phyloP scores from a whole-genome alignment of 495 filamentous ascomycete species.

The Xylaria acuta region DNA sequence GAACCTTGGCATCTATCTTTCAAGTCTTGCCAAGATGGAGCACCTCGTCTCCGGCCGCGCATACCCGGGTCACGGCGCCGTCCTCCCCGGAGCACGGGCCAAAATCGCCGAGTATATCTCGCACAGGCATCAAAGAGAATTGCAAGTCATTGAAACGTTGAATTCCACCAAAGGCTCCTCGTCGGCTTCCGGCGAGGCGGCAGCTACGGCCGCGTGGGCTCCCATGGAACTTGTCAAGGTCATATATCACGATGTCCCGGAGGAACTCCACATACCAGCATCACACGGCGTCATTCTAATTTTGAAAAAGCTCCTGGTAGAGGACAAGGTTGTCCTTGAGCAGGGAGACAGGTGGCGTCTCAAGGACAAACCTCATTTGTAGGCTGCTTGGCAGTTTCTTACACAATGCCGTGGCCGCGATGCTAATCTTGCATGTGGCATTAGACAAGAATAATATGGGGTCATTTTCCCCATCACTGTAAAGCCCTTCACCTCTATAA shows the following conservation, averaged over 20 bases:
- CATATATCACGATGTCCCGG: conserved; percentile 81
- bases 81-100: conserved; percentile 67
- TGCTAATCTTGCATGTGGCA: conserved; percentile 5
- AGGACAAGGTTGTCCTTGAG: conserved; percentile 64
- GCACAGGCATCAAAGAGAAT: conserved; percentile 80
- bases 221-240: conserved; percentile 82
- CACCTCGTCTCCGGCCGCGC: conserved; percentile 68
- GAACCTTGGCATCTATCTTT: conserved; percentile 74
- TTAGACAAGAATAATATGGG: conserved; percentile 9
- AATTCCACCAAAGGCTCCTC: conserved; percentile 40
- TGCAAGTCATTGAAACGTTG: conserved; percentile 77
- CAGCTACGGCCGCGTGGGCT: conserved; percentile 58
- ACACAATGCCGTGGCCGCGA: not conserved
- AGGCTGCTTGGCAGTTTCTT: conserved; percentile 25
- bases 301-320: conserved; percentile 69
- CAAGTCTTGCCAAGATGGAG: conserved; percentile 75
- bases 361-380: conserved; percentile 52
- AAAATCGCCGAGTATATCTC: conserved; percentile 81
- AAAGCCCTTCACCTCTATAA: not conserved
- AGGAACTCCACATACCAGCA: conserved; percentile 75
- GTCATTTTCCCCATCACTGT: not conserved
- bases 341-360: conserved; percentile 61
- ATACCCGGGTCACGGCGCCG: conserved; percentile 87
- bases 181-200: conserved; percentile 24
- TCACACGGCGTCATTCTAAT: conserved; percentile 72